Evolutionary conservation across 345 rosid species (phyloP), one percentile per base, ranked within the genome.

Genomic region (Populus tremula): DNA sequence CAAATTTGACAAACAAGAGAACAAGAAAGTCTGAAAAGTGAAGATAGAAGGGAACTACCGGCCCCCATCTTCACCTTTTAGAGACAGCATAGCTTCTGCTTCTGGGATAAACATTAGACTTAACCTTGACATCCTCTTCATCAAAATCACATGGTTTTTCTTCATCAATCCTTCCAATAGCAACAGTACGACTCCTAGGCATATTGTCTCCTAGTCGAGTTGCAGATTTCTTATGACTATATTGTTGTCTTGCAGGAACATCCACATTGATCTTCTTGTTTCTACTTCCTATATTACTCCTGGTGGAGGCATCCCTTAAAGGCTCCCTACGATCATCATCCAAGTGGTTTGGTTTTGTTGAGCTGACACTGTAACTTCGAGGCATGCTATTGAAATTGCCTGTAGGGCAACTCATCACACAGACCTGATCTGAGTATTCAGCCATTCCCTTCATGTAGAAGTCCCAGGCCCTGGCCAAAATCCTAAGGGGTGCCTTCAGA

Each of bases 91-190:
- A 77, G 69, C 92, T 89, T 53, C 77, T 77, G 84, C 93, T 89
- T 85, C 89, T 87, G 13, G 75, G 79, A 75, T 74, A 71, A 61
- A 77, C 38, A 17, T 78, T 47, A 1, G 31, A 8, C 73, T 68
- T 79, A 2, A 67, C 78, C 66, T 54, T 69, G 35, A 50, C 71
- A 61, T 85, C 86, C 23, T 85, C 87, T 27, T 83, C 91, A 21
- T 75, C 89, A 75, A 94, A 91, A 16, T 87, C 88, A 72, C 87
- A 89, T 23, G 87, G 71, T 72, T 79, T 76, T 31, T 94, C 98
- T 78, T 94, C 98, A 74, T 94, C 97, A 53, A 94, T 94, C 84
- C 89, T 87, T 78, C 91, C 96, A 66, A 92, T 85, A 7, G 76
- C 85, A 50, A 78, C 86, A 78, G 86, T 87, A 5, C 18, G 54